These are phyloP conservation scores for Pisolithus orientalis DNA, from an alignment of 768 basidiomycete species.

Conservation along the genomic window DNA sequence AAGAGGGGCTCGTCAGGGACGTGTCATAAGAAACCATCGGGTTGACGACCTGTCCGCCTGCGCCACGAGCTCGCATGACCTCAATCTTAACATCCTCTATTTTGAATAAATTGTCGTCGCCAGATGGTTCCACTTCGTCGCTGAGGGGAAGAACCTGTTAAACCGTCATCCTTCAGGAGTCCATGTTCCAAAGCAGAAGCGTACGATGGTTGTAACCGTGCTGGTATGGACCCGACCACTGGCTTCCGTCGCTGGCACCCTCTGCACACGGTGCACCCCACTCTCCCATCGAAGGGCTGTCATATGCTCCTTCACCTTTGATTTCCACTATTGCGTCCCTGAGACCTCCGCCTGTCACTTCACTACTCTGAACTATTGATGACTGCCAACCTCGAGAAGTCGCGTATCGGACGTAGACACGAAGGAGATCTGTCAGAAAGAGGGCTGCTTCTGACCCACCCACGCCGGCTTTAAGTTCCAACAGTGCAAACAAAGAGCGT, in stretches of 20 bases:
- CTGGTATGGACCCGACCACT: constrained; percentile 89
- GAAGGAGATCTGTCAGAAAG: constrained; percentile 69
- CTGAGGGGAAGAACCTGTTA: constrained; percentile 76
- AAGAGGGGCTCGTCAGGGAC: background rate
- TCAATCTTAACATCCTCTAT: constrained; percentile 88
- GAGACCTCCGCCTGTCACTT: constrained; percentile 56
- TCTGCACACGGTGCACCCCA: constrained; percentile 92
- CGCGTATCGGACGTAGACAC: constrained; percentile 76
- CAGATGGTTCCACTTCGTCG: constrained; percentile 52
- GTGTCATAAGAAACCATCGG: background rate
- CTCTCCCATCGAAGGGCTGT: constrained; percentile 82
- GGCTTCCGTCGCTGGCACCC: constrained; percentile 87
- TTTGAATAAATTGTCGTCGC: constrained; percentile 60
- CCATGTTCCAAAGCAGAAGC: constrained; percentile 18
- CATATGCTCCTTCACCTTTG: constrained; percentile 73
- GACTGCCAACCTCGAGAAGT: constrained; percentile 54
- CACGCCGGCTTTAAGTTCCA: constrained; percentile 91
- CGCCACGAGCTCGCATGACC: constrained; percentile 95
- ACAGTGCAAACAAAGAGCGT: constrained; percentile 60
- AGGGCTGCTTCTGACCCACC: constrained; percentile 86
- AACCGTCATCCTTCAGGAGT: background rate
- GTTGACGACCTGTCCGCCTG: constrained; percentile 79
- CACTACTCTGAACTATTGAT: constrained; percentile 50
- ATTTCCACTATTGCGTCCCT: constrained; percentile 79
- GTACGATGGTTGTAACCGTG: constrained; percentile 79